Base-by-base conservation (phyloP, 805 yeast genomes). In the Candida stauntonica region DNA sequence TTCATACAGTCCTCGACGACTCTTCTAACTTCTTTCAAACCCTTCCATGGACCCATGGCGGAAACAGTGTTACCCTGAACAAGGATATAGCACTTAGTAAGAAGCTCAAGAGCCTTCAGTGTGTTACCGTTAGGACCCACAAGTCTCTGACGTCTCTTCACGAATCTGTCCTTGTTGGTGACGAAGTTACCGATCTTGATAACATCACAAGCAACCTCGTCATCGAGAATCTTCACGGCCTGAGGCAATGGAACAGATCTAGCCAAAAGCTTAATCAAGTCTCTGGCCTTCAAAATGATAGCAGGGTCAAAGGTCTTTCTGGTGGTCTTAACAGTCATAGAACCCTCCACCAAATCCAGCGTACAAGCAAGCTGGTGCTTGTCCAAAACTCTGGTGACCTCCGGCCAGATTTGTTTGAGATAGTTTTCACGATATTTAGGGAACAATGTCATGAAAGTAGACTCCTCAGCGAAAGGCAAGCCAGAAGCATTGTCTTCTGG, bases 91-190 rank as follows among this genome's bases (percentile, higher is more conserved):
- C 99, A 93, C 53, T 84, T 81, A n/a, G 99, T 93, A 45, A 93
- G 72, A 39, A 93, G 74, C 67, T 93, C 99, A 54, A 93, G 73
- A 1, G 98, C 99, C 58, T 91, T 93, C 48, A 93, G 71, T 0
- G 99, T 93, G 62, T 93, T 93, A 55, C 99, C 98, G 55, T 81
- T 86, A 33, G 99, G 99, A 2, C 99, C 99, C 37, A 93, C 88
- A 44, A 93, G 70, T 62, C 99, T 77, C 66, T 93, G 99, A 64
- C 99, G 79, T 66, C 99, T 80, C 64, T 93, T 93, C 37, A 86
- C 82, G 55, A 93, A 93, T 55, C 98, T 73, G 39, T 93, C 99
- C 59, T 93, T 93, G 60, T 88, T 93, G 21, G 85, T 63, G 14
- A 88, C 95, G 52, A 82, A 75, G 55, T 80, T 85, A 15, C 96